phyloP scores from a whole-genome alignment of 352 stramenopile species.

The Globisporangium polare region DNA sequence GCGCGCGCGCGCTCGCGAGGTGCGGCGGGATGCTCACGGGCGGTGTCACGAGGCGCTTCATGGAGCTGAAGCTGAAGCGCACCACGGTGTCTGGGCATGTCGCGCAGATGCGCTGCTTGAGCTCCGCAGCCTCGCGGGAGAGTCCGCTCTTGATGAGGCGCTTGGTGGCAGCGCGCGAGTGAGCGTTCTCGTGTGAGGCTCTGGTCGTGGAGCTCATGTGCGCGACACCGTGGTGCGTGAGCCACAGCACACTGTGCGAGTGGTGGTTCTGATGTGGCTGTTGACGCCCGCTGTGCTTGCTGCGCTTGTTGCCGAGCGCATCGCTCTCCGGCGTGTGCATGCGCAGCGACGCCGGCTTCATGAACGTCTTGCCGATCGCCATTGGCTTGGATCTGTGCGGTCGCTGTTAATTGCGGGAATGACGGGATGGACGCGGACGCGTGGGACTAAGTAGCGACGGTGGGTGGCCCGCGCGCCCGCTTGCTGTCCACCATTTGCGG shows the following conservation, averaged over 20 bases:
- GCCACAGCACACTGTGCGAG: slow-evolving; percentile 24
- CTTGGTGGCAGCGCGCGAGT: slow-evolving; percentile 8
- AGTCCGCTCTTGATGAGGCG: slow-evolving; percentile 27
- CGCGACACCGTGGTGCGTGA: slow-evolving; percentile 29
- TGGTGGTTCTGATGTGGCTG: slow-evolving; percentile 16
- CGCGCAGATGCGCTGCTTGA: slow-evolving; percentile 57
- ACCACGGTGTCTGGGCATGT: slow-evolving; percentile 38
- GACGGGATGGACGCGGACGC: neutral
- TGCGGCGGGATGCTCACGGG: slow-evolving; percentile 44
- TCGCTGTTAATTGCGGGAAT: neutral
- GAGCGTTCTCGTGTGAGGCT: neutral
- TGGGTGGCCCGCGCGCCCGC: neutral
- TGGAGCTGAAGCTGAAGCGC: slow-evolving; percentile 57
- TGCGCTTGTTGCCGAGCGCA: neutral
- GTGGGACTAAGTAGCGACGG: neutral
- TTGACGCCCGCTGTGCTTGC: slow-evolving; percentile 10
- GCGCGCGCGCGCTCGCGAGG: slow-evolving; percentile 26
- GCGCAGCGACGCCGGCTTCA: slow-evolving; percentile 7
- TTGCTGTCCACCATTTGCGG: neutral
- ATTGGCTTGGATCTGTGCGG: slow-evolving; percentile 2
- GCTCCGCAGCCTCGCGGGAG: slow-evolving; percentile 35
- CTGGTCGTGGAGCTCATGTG: slow-evolving; percentile 8
- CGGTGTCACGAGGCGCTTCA: slow-evolving; percentile 52
- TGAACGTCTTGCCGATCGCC: slow-evolving; percentile 15
- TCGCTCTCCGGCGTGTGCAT: slow-evolving; percentile 6